A percentile compares a stretch with the other conserved stretches of the same genome.
These are phyloP conservation scores for Scytalidium sp. DNA, from an alignment of 2,329 filamentous ascomycete species.

Conservation along the genomic window DNA sequence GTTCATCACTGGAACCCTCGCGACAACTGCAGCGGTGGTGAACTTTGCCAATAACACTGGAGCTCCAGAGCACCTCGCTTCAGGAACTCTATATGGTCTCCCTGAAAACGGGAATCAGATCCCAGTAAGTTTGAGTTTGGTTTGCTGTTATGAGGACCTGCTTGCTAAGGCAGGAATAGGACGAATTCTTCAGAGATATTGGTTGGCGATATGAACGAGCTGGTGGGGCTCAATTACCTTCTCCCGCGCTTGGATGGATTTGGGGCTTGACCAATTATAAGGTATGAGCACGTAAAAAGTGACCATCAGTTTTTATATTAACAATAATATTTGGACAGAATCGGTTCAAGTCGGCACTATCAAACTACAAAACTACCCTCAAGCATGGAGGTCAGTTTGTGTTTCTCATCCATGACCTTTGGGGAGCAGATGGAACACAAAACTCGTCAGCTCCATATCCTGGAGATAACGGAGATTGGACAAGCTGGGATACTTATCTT, in stretches of 20 bases:
- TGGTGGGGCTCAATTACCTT: slow-evolving; percentile 37
- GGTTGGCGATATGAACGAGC: slow-evolving; percentile 37
- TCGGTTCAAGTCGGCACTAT: slow-evolving; percentile 40
- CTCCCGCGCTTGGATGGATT: slow-evolving; percentile 36
- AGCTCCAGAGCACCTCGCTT: slow-evolving; percentile 32
- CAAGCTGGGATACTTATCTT: slow-evolving; percentile 39
- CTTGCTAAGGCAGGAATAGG: too few species aligned
- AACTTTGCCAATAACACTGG: slow-evolving; percentile 30
- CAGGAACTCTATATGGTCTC: slow-evolving; percentile 40
- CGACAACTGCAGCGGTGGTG: too few species aligned
- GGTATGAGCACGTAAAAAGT: slow-evolving; percentile 3
- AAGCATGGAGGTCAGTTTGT: slow-evolving; percentile 42
- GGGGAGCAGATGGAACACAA: slow-evolving; percentile 44
- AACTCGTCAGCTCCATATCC: slow-evolving; percentile 36
- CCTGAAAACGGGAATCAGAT: slow-evolving; percentile 35
- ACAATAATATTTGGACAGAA: slow-evolving; percentile 7
- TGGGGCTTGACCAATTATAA: slow-evolving; percentile 30
- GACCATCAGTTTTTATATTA: not conserved
- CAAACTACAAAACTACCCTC: slow-evolving; percentile 41
- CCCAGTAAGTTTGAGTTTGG: too few species aligned
- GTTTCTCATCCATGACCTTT: slow-evolving; percentile 42
- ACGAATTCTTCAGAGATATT: slow-evolving; percentile 35
- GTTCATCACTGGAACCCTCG: too few species aligned
- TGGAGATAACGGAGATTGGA: slow-evolving; percentile 48
- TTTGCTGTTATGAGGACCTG: too few species aligned